Percentiles rank a stretch among this genome's conserved stretches.
phyloP scores from a whole-genome alignment of 768 basidiomycete species.

The Suillus luteus region DNA sequence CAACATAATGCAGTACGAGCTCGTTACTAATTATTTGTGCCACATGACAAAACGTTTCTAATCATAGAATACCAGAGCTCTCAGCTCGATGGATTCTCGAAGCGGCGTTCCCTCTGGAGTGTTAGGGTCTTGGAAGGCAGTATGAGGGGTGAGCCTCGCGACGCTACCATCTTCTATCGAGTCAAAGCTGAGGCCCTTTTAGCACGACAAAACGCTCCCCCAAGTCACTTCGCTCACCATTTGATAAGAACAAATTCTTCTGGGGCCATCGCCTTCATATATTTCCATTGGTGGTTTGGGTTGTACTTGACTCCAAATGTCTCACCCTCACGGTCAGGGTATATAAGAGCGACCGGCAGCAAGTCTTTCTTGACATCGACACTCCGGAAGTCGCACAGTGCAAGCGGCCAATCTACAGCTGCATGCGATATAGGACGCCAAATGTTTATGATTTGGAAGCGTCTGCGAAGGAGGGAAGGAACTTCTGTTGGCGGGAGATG shows the following conservation, averaged over 20 bases:
- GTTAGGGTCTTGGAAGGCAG: background rate
- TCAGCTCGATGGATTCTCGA: background rate
- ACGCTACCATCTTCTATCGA: background rate
- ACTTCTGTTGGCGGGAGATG: background rate
- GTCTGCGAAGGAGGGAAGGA: background rate
- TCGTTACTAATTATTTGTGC: too few species aligned
- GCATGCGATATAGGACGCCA: background rate
- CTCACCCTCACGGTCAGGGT: background rate
- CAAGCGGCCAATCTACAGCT: background rate
- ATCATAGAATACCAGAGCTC: too few species aligned
- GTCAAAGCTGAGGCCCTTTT: background rate
- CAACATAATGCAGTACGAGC: too few species aligned
- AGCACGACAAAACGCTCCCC: background rate
- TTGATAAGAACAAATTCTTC: background rate
- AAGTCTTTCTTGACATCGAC: background rate
- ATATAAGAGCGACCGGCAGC: background rate
- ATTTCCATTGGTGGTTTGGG: background rate
- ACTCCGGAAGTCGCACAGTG: background rate
- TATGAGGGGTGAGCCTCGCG: background rate
- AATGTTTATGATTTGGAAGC: background rate
- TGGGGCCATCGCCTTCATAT: background rate
- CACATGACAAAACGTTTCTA: too few species aligned
- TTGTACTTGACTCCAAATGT: background rate
- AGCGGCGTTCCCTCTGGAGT: background rate
- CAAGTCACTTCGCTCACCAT: background rate